Base-by-base conservation (phyloP, 2,329 filamentous ascomycete species). In the Ambrosiella cleistominuta region DNA sequence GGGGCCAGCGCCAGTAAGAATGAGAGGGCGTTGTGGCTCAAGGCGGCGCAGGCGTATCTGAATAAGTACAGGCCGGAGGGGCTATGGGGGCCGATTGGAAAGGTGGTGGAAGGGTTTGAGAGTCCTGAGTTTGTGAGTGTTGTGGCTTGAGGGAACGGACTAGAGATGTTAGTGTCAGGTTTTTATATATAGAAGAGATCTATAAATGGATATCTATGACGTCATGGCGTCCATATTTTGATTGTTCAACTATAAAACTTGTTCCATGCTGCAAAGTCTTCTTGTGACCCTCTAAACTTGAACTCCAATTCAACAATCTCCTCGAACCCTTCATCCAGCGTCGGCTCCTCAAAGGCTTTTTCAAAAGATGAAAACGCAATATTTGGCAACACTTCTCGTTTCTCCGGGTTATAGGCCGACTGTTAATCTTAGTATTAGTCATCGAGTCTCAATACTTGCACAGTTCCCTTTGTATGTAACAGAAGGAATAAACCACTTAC, bases 221-320 rank as follows among this genome's bases (percentile, higher is more conserved):
- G 8, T 7, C 2, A 51, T 35, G 2, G n/a, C 2, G n/a, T 42
- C 2, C 39, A 42, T 42, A 3, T 27, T 27, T 27, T 47, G 4
- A 12, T 17, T 12, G 9, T 8, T 71, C 65, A 89, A 54, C 80
- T 72, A 88, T 88, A 96, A 66, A 88, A 90, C 64, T 78, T 80
- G 4, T 74, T 77, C 89, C 90, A 96, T 50, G 86, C 70, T 40
- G 72, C 71, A 65, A 81, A 82, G 63, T 88, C 82, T 39, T 84
- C 80, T 56, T 80, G 76, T 1, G 75, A 78, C 0, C 88, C 88
- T 47, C 79, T 73, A 66, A 93, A 91, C 67, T 77, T 70, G 65
- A 98, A 98, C 38, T 85, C 79, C 0, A 95, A 72, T 57, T 81
- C 79, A 0, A 79, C 74, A 40, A 98, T 79, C 63, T 96, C 88